Base-by-base conservation (phyloP, 2,329 filamentous ascomycete species). In the Clarireedia hainanense region DNA sequence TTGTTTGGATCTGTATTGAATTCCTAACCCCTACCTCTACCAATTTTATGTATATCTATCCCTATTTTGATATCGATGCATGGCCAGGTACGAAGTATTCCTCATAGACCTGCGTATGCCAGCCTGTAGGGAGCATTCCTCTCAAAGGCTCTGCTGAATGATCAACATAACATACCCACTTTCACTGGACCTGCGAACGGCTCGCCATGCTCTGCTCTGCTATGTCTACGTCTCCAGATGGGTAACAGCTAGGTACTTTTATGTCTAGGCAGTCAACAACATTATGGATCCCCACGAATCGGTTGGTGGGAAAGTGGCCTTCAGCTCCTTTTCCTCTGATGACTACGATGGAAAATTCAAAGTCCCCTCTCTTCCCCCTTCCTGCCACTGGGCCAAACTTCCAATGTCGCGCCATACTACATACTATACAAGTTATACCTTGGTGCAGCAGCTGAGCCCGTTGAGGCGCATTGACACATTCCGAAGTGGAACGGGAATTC, bases 1-100 rank as follows among this genome's bases (percentile, higher is more conserved):
- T 42, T 17, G 17, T 42, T 47, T 39, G 42, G 42, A 52, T 52
- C 50, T 52, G 46, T 40, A 52, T 47, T 39, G 23, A 47, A 52
- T 47, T 14, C 39, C 23, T 39, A 34, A 47, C 46, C 26, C 50
- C 40, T 52, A 27, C 27, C 15, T 37, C 40, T 10, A 37, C 26
- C 24, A 52, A 52, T 43, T 47, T 17, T 26, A 47, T 37, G 46
- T 23, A 26, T 45, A 34, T 34, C 2, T 9, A 9, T 12, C 30
- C 30, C 30, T 12, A 34, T 34, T 34, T 34, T 34, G 10, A 34
- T 34, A 9, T 12, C 10, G 12, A 12, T 12, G 10, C 30, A 34
- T 34, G 10, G 30, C 30, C 30, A 34, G 30, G 30, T 12, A 34
- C 30, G 9, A 34, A 12, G 30, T 12, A 14, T 12, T 34, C 30